Evolutionary conservation across 1,284 basidiomycete genomes (phyloP).

Genomic region (Agroathelia rolfsii): DNA sequence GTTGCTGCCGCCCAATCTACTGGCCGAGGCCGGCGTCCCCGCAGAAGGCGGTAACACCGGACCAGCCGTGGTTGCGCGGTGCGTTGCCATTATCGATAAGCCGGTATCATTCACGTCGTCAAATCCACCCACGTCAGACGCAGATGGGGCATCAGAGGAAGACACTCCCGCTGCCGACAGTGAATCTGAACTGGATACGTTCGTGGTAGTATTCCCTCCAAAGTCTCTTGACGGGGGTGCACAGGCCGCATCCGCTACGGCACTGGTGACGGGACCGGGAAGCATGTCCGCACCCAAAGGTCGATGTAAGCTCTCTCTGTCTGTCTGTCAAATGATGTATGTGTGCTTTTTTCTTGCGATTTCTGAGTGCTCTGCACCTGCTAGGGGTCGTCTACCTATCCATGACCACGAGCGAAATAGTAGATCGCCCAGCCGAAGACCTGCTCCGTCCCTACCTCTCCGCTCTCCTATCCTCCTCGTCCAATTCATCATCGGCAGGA

Average conservation of each 20-base stretch:
- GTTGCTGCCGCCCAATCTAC: constrained; percentile 23
- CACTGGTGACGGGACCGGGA: constrained; percentile 72
- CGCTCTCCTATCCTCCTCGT: constrained; percentile 31
- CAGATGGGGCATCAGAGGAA: constrained; percentile 15
- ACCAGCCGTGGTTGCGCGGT: constrained; percentile 39
- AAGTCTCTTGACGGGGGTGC: constrained; percentile 39
- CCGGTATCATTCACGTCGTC: constrained; percentile 28
- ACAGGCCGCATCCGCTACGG: constrained; percentile 46
- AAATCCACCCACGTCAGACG: constrained; percentile 13
- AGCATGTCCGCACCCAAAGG: constrained; percentile 79
- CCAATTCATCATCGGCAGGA: constrained; percentile 12
- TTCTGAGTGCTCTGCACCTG: constrained; percentile 5
- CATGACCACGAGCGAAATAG: constrained; percentile 19
- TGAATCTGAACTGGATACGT: constrained; percentile 14
- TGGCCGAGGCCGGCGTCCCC: constrained; percentile 13
- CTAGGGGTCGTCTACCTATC: constrained; percentile 56
- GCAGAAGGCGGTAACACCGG: constrained; percentile 7
- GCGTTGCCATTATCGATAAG: constrained; percentile 58
- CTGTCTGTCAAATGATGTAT: neutral
- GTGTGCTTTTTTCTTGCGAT: constrained; percentile 3
- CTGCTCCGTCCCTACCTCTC: constrained; percentile 55
- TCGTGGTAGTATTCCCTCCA: constrained; percentile 76
- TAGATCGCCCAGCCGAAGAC: constrained; percentile 28
- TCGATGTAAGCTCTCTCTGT: constrained; percentile 49
- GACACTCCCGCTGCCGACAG: constrained; percentile 13